These are phyloP conservation scores for Eragrostis nindensis DNA, from an alignment of 176 grass and related monocot species.

Conservation along the genomic window DNA sequence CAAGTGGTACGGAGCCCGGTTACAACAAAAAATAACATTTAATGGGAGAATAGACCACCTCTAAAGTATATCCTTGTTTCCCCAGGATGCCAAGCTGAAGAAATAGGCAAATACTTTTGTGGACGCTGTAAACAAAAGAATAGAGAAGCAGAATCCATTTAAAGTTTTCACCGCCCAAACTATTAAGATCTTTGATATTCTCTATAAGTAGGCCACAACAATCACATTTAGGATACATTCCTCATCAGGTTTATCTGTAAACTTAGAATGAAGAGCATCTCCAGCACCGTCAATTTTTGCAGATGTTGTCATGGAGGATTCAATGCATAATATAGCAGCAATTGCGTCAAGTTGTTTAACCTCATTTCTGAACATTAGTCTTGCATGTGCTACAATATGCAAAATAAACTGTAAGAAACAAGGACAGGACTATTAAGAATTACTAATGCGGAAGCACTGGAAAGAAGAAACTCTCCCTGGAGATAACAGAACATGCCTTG, in stretches of 20 bases:
- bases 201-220: slow-evolving; percentile 1
- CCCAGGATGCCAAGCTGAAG: background rate
- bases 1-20: slow-evolving; percentile 13
- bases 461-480: background rate
- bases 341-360: slow-evolving; percentile 72
- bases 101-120: slow-evolving; percentile 14
- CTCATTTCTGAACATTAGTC: slow-evolving; percentile 91
- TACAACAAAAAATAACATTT: background rate
- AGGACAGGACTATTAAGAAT: slow-evolving; percentile 8
- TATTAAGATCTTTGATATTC: slow-evolving; percentile 3
- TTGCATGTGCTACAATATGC: slow-evolving; percentile 76
- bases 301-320: slow-evolving; percentile 92
- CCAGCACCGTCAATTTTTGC: slow-evolving; percentile 71
- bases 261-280: slow-evolving; percentile 78
- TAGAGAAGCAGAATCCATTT: background rate
- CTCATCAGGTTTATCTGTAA: slow-evolving; percentile 79
- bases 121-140: slow-evolving; percentile 3
- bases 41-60: background rate
- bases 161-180: background rate
- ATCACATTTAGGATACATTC: slow-evolving; percentile 83
- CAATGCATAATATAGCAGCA: slow-evolving; percentile 89
- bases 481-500: slow-evolving; percentile 60
- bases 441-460: slow-evolving; percentile 6
- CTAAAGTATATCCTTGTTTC: background rate
- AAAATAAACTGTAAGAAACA: slow-evolving; percentile 23